Evolutionary conservation across 192 early-diverging fungal species (phyloP).

Genomic region (Obelidium mucronatum): DNA sequence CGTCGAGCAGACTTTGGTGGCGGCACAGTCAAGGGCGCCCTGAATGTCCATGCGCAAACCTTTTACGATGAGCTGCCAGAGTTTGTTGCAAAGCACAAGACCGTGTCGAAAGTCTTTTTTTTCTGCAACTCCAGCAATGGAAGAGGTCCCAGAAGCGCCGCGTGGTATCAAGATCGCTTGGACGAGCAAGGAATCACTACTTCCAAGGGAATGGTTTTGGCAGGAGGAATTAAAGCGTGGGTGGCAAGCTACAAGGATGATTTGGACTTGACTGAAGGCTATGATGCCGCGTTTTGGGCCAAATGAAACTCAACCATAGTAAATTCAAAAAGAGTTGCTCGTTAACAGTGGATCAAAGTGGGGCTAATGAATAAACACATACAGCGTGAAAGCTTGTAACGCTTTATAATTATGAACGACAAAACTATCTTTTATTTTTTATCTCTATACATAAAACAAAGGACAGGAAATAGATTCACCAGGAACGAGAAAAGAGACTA

Average conservation of each 20-base stretch:
- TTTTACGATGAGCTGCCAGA: slow-evolving; percentile 26
- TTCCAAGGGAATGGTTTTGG: slow-evolving; percentile 29
- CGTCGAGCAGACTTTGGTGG: slow-evolving; percentile 34
- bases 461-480: not conserved
- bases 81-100: slow-evolving; percentile 20
- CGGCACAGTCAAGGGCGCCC: slow-evolving; percentile 32
- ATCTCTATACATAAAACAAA: no score
- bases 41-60: slow-evolving; percentile 33
- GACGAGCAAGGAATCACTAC: slow-evolving; percentile 22
- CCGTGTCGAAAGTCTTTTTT: slow-evolving; percentile 21
- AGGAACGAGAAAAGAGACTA: no score
- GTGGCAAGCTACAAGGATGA: slow-evolving; percentile 21
- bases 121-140: slow-evolving; percentile 29
- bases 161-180: slow-evolving; percentile 37
- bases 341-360: no score
- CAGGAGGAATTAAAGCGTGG: slow-evolving; percentile 34
- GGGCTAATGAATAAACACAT: no score
- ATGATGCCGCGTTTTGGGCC: slow-evolving; percentile 31
- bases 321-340: no score
- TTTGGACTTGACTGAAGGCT: slow-evolving; percentile 6
- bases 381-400: no score
- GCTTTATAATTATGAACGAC: no score
- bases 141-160: slow-evolving; percentile 23
- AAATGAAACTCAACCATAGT: no score
- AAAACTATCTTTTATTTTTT: no score